Evolutionary conservation across 1,139 yeast genomes (phyloP).

Genomic region (Zhuliangozyma parablackwelliae): DNA sequence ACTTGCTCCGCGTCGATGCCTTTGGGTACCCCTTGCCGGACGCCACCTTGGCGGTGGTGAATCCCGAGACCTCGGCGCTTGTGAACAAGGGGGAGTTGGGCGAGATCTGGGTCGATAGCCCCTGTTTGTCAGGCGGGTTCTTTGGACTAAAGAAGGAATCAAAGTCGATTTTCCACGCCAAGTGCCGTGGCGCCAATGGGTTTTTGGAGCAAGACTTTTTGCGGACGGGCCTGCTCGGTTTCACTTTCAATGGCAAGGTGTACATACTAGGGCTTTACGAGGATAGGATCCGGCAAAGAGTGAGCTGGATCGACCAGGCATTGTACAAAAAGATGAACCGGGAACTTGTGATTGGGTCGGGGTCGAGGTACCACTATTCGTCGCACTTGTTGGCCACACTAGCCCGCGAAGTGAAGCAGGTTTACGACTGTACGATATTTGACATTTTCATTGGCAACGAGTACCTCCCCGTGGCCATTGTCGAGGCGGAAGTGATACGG

Average conservation of each 20-base stretch:
- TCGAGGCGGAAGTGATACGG: slow-evolving; percentile 76
- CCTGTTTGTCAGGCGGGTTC: slow-evolving; percentile 83
- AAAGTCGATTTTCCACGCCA: slow-evolving; percentile 75
- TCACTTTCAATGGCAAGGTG: slow-evolving; percentile 79
- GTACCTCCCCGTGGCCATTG: slow-evolving; percentile 78
- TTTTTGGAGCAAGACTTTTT: slow-evolving; percentile 71
- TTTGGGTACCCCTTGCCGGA: slow-evolving; percentile 95
- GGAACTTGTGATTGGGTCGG: slow-evolving; percentile 31
- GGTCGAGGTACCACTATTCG: slow-evolving; percentile 69
- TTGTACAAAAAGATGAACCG: slow-evolving; percentile 27
- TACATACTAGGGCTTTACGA: slow-evolving; percentile 87
- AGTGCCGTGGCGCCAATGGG: slow-evolving; percentile 68
- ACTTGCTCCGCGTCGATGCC: slow-evolving; percentile 70
- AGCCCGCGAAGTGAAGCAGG: slow-evolving; percentile 75
- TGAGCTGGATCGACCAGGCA: slow-evolving; percentile 59
- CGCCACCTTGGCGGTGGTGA: slow-evolving; percentile 87
- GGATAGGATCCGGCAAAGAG: slow-evolving; percentile 79
- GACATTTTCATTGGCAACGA: slow-evolving; percentile 83
- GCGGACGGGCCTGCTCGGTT: slow-evolving; percentile 88
- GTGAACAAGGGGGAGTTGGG: slow-evolving; percentile 81
- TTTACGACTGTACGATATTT: slow-evolving; percentile 88
- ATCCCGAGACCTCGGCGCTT: slow-evolving; percentile 77
- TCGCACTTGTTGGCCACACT: slow-evolving; percentile 79
- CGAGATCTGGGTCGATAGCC: slow-evolving; percentile 94
- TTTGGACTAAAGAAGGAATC: slow-evolving; percentile 72